Evolutionary conservation across 2,329 filamentous ascomycete genomes (phyloP), one percentile per base, ranked within the genome.

Genomic region (Cryphonectria naterciae): DNA sequence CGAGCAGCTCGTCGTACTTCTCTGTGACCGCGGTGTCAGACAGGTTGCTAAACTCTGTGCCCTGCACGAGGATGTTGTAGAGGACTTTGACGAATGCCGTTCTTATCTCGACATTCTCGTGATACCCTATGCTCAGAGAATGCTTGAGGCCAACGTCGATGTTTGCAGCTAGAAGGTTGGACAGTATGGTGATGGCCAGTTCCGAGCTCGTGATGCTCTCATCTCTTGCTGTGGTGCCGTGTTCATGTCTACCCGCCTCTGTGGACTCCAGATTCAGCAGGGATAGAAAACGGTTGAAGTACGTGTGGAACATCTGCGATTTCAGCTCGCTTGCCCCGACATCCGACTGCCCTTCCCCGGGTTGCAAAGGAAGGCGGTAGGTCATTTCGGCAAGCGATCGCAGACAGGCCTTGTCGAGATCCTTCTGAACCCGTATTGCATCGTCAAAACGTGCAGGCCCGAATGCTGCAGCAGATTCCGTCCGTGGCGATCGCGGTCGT

Each of bases 101-200:
- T 67, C 90, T 85, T 70, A 92, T 91, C 74, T 92, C 89, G 43
- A 90, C 82, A 75, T 91, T 91, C 75, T 91, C 89, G 75, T 92
- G 89, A 76, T 92, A 92, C 17, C 90, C 90, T 71, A 92, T 91
- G 72, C 88, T 89, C 19, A 92, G 80, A 2, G 89, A 92, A 77
- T 92, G 89, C 76, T 92, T 92, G 64, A 92, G 80, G 2, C 90
- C 90, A 52, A 92, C 89, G 74, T 92, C 90, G 43, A 92, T 91
- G 74, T 92, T 92, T 3, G 90, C 89, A 75, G 90, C 92, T 10
- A 92, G 80, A 1, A 92, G 83, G 74, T 92, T 92, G 1, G 90
- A 92, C 17, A 92, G 80, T 19, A 91, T 91, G 15, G 85, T 88
- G 73, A 92, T 92, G 5, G 89, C 87, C 43, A 92, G 82, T 72